Evolutionary conservation across 2,329 filamentous ascomycete species (phyloP), one percentile per base, ranked within the genome.

Genomic region (Alternaria brassicicola): DNA sequence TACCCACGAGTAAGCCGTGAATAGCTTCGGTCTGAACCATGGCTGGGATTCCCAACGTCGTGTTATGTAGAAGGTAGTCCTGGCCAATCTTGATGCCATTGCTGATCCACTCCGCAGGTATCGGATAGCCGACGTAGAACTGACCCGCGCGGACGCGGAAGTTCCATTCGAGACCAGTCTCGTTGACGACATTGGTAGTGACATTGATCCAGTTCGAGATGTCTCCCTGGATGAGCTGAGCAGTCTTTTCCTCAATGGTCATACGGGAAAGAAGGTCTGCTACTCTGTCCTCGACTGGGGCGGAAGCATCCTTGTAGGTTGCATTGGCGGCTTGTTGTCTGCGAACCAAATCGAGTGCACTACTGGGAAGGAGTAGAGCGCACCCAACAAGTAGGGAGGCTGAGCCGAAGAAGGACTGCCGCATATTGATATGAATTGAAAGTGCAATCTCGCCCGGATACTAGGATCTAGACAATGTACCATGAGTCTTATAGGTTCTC

Each of bases 21-120:
- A 92, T 89, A 35, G 86, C 89, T 76, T 93, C 90, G 3, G 85
- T 89, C 75, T 92, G 90, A 13, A 90, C 86, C 64, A 91, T 83
- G 1, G 89, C 86, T 6, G 90, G 90, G 51, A 92, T 92, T 10
- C 72, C 89, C 8, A 88, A 77, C 1, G 84, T 86, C 1, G 88
- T 90, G 63, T 89, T 86, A 17, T 90, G 80, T 46, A 87, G 66
- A 2, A 91, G 78, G 63, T 92, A 92, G 52, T 91, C 87, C 68
- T 92, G 89, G 3, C 82, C 90, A 35, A 80, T 78, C 73, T 86
- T 86, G 65, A 90, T 84, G 47, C 87, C 87, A 19, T 85, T 80
- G 25, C 84, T 83, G 43, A 92, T 83, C 78, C 84, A 87, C 51
- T 86, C 82, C 79, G 86, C 88, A 19, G 84, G 78, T 52, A 90